Conservation (phyloP, 257 asterid genomes). For the Lycium barbarum region DNA sequence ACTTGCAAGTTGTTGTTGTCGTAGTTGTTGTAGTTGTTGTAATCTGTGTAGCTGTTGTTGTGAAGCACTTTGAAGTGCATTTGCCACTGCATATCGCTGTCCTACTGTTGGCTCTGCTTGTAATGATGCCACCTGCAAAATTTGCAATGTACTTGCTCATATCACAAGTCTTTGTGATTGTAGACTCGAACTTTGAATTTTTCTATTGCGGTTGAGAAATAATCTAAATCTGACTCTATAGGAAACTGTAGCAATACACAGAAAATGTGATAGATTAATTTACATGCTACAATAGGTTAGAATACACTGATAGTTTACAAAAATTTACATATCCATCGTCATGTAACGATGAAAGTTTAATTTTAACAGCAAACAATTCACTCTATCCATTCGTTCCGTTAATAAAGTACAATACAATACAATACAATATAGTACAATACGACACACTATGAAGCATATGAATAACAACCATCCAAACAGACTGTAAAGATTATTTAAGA, state of each 20-base stretch:
- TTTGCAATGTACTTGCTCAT: background rate
- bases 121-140: background rate
- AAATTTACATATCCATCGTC: background rate
- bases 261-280: background rate
- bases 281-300: background rate
- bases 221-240: background rate
- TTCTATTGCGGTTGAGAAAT: background rate
- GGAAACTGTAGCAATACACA: background rate
- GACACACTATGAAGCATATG: too few relatives aligned
- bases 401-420: background rate
- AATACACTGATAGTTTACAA: background rate
- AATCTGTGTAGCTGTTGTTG: background rate
- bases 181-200: background rate
- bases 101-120: background rate
- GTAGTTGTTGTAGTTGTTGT: background rate
- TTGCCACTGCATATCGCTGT: background rate
- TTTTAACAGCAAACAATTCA: background rate
- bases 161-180: background rate
- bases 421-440: background rate
- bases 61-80: background rate
- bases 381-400: background rate
- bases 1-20: background rate
- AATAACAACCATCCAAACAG: too few relatives aligned
- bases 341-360: background rate
- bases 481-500: background rate